These are phyloP conservation scores for Plantago ovata DNA, from an alignment of 257 asterid genomes.

Conservation along the genomic window DNA sequence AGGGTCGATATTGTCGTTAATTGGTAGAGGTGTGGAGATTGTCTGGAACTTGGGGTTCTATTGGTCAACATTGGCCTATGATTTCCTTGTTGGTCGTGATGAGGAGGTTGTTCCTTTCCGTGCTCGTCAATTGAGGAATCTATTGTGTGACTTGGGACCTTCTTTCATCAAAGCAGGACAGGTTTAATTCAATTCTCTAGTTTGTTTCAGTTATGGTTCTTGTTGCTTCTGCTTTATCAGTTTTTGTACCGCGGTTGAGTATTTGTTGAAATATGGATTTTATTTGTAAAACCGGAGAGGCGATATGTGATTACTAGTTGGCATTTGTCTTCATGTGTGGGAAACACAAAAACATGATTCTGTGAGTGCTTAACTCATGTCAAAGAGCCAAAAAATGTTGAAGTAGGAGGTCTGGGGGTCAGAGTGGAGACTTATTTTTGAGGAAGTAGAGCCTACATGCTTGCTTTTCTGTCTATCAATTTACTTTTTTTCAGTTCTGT, in stretches of 20 bases:
- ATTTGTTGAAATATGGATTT: neutral
- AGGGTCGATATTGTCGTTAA: conserved; percentile 73
- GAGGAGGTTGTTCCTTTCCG: conserved; percentile 99
- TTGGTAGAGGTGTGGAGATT: conserved; percentile 91
- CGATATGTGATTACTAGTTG: neutral
- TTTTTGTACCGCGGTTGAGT: no score
- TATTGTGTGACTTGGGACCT: conserved; percentile 95
- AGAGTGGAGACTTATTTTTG: no score
- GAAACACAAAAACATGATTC: no score
- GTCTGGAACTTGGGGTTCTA: conserved; percentile 94
- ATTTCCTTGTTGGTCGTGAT: conserved; percentile 83
- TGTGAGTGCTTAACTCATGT: no score
- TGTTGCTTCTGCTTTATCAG: no score
- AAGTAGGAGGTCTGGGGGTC: no score
- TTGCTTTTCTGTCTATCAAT: no score
- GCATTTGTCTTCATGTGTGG: no score
- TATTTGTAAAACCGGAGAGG: neutral
- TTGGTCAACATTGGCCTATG: conserved; percentile 82
- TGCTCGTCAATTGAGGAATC: conserved; percentile 89
- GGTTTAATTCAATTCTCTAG: conserved; percentile 40
- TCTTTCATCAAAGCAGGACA: conserved; percentile 99
- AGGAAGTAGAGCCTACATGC: no score
- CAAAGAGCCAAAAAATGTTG: no score
- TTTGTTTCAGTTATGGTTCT: conserved; percentile 9
- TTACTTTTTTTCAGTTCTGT: no score